A percentile compares a stretch with the other conserved stretches of the same genome.
phyloP scores from a whole-genome alignment of 495 filamentous ascomycete genomes.

The Penicillium steckii region DNA sequence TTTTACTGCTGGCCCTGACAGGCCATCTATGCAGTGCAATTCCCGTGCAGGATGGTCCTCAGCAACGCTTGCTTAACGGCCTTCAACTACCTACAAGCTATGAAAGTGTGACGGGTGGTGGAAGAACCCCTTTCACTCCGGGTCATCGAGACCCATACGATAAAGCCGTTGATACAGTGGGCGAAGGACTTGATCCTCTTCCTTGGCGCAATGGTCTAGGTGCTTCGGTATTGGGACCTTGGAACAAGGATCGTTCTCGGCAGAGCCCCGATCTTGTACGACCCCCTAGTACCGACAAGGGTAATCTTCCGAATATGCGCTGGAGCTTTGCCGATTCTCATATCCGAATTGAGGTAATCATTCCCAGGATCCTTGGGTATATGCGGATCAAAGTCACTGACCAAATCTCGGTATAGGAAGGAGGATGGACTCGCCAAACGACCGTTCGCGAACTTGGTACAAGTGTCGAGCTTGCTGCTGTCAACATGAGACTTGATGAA shows the following conservation, averaged over 20 bases:
- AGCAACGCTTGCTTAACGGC: not conserved
- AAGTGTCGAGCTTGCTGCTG: constrained; percentile 60
- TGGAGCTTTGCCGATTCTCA: constrained; percentile 71
- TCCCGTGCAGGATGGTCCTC: not conserved
- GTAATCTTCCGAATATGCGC: constrained; percentile 59
- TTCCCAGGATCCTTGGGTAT: too few relatives aligned
- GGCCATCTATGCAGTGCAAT: not conserved
- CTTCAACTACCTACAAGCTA: not conserved
- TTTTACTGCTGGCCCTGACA: not conserved
- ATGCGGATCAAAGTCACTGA: not conserved
- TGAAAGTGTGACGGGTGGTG: not conserved
- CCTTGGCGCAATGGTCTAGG: constrained; percentile 66
- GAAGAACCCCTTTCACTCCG: constrained; percentile 31
- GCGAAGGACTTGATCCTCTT: constrained; percentile 56
- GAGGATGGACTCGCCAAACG: constrained; percentile 67
- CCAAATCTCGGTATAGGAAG: constrained; percentile 44
- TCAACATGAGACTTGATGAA: constrained; percentile 66
- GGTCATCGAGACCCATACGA: constrained; percentile 48
- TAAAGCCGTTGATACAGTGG: constrained; percentile 55
- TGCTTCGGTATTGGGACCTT: constrained; percentile 60
- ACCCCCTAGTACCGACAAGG: constrained; percentile 64
- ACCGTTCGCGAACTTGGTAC: constrained; percentile 59
- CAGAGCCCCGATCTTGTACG: constrained; percentile 64
- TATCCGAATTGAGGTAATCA: constrained; percentile 57
- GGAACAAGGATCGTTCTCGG: constrained; percentile 60